Conservation (phyloP, 2,329 filamentous ascomycete genomes). For the Hypoxylon sp. region DNA sequence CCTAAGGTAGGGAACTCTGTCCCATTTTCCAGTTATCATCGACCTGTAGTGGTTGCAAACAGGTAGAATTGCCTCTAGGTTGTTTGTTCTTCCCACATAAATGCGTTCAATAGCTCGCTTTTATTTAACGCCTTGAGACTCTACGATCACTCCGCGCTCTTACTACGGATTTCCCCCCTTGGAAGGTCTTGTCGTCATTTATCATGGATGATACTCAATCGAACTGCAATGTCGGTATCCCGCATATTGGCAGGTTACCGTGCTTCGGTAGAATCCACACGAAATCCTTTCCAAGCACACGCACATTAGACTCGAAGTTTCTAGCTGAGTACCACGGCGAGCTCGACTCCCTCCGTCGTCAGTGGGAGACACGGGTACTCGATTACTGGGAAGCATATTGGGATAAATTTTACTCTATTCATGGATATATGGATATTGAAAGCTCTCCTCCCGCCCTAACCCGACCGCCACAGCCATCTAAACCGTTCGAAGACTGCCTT, state of each 20-base stretch:
- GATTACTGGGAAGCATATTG: slow-evolving; percentile 28
- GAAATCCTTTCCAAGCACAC: slow-evolving; percentile 25
- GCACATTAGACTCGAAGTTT: slow-evolving; percentile 25
- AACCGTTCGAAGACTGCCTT: neutral
- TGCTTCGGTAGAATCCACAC: slow-evolving; percentile 28
- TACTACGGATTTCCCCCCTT: neutral
- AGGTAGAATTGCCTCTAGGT: neutral
- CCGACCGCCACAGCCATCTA: neutral
- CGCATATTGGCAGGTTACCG: slow-evolving; percentile 5
- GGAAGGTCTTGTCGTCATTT: neutral
- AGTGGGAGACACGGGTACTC: slow-evolving; percentile 27
- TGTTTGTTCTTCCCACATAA: slow-evolving; percentile 6
- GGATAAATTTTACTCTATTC: slow-evolving; percentile 12
- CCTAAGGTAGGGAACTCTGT: slow-evolving; percentile 11
- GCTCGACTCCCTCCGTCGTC: slow-evolving; percentile 14
- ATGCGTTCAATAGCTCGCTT: neutral
- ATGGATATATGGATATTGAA: neutral
- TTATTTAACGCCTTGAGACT: neutral
- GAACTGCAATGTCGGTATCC: slow-evolving; percentile 1
- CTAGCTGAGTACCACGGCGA: slow-evolving; percentile 22
- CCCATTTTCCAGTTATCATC: neutral
- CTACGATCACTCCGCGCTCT: neutral
- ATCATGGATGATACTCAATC: slow-evolving; percentile 12
- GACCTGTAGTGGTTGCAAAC: neutral
- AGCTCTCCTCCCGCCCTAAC: neutral